These are phyloP conservation scores for Trichoderma koningiopsis DNA, from an alignment of 2,329 filamentous ascomycete species.

Conservation along the genomic window DNA sequence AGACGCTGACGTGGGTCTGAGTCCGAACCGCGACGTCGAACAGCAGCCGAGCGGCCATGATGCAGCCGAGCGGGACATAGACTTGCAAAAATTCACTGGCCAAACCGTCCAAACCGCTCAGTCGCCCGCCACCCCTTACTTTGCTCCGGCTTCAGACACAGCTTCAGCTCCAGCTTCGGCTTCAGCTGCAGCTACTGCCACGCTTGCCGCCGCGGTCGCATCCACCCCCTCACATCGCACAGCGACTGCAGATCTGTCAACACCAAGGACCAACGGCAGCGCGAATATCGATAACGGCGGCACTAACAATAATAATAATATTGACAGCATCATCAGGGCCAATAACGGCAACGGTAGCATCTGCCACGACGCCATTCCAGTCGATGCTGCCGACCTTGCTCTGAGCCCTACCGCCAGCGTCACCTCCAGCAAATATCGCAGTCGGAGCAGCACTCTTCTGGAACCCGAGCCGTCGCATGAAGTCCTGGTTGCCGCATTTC, in stretches of 20 bases:
- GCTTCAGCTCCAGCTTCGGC: conserved; percentile 3
- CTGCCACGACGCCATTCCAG: conserved; percentile 9
- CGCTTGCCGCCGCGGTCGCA: background rate
- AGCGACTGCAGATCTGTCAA: background rate
- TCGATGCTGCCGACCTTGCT: background rate
- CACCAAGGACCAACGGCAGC: conserved; percentile 9
- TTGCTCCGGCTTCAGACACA: background rate
- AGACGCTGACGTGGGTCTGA: conserved; percentile 22
- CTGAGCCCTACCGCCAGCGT: conserved; percentile 5
- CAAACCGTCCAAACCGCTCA: background rate
- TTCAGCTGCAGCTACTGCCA: conserved; percentile 4
- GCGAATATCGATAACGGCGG: background rate
- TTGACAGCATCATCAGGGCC: background rate
- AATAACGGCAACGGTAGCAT: conserved; percentile 16
- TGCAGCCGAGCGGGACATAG: conserved; percentile 10
- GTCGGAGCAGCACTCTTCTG: conserved; percentile 22
- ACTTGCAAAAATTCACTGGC: conserved; percentile 10
- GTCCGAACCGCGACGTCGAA: conserved; percentile 16
- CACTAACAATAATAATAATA: background rate
- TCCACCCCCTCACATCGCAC: conserved; percentile 5
- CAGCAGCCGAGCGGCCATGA: conserved; percentile 17
- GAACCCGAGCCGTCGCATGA: conserved; percentile 32
- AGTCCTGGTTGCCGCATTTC: conserved; percentile 39
- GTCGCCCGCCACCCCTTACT: conserved; percentile 14
- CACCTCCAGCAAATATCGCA: conserved; percentile 15